Conservation (phyloP, 805 yeast species). For the Starmerella floris region DNA sequence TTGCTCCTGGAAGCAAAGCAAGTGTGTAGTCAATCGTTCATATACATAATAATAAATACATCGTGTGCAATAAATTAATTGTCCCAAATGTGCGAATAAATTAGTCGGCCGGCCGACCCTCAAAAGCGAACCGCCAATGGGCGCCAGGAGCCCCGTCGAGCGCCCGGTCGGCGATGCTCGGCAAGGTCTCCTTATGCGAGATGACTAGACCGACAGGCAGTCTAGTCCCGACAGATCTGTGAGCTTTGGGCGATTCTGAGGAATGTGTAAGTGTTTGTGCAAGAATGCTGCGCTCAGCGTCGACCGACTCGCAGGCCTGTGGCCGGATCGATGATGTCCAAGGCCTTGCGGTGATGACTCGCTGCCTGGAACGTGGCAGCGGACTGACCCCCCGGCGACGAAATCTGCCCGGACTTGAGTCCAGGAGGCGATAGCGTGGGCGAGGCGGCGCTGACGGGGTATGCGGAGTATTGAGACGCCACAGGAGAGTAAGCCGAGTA, state of each 20-base stretch:
- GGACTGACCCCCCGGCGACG: slow-evolving; percentile 2
- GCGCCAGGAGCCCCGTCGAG: not conserved
- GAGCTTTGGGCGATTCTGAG: not conserved
- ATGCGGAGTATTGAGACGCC: not conserved
- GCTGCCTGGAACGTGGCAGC: slow-evolving; percentile 6
- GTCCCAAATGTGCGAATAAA: not conserved
- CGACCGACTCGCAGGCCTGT: slow-evolving; percentile 24
- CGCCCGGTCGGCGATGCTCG: not conserved
- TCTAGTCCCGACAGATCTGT: too few relatives aligned
- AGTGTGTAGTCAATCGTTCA: too few relatives aligned
- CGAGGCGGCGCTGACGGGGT: slow-evolving; percentile 3
- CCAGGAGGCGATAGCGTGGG: not conserved
- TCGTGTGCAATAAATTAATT: not conserved
- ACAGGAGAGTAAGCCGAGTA: not conserved
- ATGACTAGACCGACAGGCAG: too few relatives aligned
- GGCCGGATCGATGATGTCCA: slow-evolving; percentile 22
- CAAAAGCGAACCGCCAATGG: too few relatives aligned
- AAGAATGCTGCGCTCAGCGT: slow-evolving; percentile 1
- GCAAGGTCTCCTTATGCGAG: too few relatives aligned
- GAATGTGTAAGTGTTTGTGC: not conserved
- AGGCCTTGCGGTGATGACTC: slow-evolving; percentile 16
- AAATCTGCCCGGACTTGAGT: not conserved
- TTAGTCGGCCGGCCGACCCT: slow-evolving; percentile 1
- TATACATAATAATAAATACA: slow-evolving; percentile 1
- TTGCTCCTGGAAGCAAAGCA: too few relatives aligned